Base-by-base conservation (phyloP, 2,329 filamentous ascomycete species). In the Magnaporthiopsis rhizophila region DNA sequence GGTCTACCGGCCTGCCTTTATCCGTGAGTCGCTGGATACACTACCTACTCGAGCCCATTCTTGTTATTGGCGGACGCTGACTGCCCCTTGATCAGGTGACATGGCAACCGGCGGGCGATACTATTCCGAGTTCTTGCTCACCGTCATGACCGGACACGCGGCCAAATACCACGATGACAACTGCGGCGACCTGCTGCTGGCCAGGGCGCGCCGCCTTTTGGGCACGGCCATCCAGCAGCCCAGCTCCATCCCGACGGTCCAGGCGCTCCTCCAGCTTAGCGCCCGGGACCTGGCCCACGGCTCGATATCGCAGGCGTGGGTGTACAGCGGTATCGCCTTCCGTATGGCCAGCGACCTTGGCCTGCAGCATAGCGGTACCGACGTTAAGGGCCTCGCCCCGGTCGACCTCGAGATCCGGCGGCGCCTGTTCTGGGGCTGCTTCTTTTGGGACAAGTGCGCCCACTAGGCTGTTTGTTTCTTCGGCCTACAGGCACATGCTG, bases 281-380 rank as follows among this genome's bases (percentile, higher is more conserved):
- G 71, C 70, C 9, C 68, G 70, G 26, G 71, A 72, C 21, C 65
- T 72, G 18, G 71, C 69, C 12, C 66, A 69, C n/a, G 71, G 71
- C 8, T 69, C 69, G 38, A 71, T 71, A 24, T 72, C 71, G 13
- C 71, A 71, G 64, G 71, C 70, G 2, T 73, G 71, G 71, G 66
- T 73, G 62, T 73, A 72, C 65, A 72, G 71, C 62, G 71, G 71
- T 34, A 73, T 73, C 65, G 71, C 71, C 32, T 73, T 72, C 65
- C 65, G 71, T 5, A 73, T 73, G 70, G 70, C 67, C 57, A 67
- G 65, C 45, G 71, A 73, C 59, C 66, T 72, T 26, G 70, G 69
- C 24, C 67, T 71, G 56, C 69, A 69, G 58, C 69, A 69, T 64
- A 68, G 69, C 65, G 68, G 66, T 62, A 65, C 67, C 13, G 64